Conservation (phyloP, 2,329 filamentous ascomycete genomes). For the Fusarium burgessii region DNA sequence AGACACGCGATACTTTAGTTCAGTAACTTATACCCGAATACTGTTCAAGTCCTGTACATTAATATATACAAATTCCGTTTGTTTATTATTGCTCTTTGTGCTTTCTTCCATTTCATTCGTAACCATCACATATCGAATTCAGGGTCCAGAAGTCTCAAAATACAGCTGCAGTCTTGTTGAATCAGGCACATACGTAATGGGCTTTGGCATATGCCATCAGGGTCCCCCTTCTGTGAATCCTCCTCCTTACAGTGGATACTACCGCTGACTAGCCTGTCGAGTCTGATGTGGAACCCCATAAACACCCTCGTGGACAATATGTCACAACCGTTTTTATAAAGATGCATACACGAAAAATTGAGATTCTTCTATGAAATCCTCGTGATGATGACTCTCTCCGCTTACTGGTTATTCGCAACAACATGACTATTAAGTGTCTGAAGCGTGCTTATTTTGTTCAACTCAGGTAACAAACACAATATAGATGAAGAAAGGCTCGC, state of each 20-base stretch:
- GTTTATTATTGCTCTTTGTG: background rate
- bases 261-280: background rate
- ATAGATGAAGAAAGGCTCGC: background rate
- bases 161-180: background rate
- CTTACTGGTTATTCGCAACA: background rate
- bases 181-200: slow-evolving; percentile 19
- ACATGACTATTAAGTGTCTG: background rate
- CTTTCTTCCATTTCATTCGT: background rate
- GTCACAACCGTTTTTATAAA: slow-evolving; percentile 15
- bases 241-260: background rate
- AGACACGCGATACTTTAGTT: slow-evolving; percentile 32
- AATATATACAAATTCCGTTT: background rate
- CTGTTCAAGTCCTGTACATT: background rate
- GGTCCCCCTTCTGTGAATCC: slow-evolving; percentile 28
- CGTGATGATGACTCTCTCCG: background rate
- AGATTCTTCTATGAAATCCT: background rate
- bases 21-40: background rate
- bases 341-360: background rate
- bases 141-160: slow-evolving; percentile 22
- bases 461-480: background rate
- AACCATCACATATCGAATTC: background rate
- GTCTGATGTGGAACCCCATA: slow-evolving; percentile 17
- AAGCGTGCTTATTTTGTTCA: background rate
- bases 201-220: slow-evolving; percentile 34
- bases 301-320: slow-evolving; percentile 22